Percentiles rank a stretch among this genome's conserved stretches.
phyloP scores from a whole-genome alignment of 768 basidiomycete genomes.

The Tricholoma sp. region DNA sequence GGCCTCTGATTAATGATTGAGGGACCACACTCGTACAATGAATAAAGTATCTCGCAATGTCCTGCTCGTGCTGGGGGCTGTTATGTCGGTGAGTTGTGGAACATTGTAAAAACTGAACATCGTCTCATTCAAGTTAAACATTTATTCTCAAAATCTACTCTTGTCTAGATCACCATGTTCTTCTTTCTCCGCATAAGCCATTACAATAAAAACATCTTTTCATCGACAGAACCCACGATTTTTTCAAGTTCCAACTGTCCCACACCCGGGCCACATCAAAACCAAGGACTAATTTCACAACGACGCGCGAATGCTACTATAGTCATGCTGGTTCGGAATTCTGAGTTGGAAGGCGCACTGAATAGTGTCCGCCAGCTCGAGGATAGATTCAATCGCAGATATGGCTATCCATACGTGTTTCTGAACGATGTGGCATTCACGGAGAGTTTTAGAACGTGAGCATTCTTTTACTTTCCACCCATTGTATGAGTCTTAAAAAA shows the following conservation, averaged over 20 bases:
- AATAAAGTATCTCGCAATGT: background rate
- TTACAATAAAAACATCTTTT: background rate
- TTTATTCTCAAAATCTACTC: too few relatives aligned
- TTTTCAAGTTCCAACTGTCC: background rate
- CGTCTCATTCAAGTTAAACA: background rate
- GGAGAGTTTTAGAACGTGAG: slow-evolving; percentile 66
- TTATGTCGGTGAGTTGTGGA: background rate
- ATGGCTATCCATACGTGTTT: slow-evolving; percentile 83
- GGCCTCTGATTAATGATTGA: background rate
- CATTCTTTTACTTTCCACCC: background rate
- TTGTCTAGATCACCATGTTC: background rate
- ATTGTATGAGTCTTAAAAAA: background rate
- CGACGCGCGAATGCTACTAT: slow-evolving; percentile 3
- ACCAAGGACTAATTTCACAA: background rate
- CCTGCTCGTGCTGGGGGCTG: background rate
- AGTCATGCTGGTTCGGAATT: slow-evolving; percentile 44
- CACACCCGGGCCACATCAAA: background rate
- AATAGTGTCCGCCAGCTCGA: slow-evolving; percentile 71
- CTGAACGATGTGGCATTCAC: slow-evolving; percentile 82
- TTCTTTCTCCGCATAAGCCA: background rate
- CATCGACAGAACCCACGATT: background rate
- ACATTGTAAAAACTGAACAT: background rate
- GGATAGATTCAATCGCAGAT: slow-evolving; percentile 73
- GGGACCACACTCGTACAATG: background rate
- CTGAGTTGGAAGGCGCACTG: slow-evolving; percentile 54